These are phyloP conservation scores for Phellinidium pouzarii DNA, from an alignment of 1,284 basidiomycete genomes.

Conservation along the genomic window DNA sequence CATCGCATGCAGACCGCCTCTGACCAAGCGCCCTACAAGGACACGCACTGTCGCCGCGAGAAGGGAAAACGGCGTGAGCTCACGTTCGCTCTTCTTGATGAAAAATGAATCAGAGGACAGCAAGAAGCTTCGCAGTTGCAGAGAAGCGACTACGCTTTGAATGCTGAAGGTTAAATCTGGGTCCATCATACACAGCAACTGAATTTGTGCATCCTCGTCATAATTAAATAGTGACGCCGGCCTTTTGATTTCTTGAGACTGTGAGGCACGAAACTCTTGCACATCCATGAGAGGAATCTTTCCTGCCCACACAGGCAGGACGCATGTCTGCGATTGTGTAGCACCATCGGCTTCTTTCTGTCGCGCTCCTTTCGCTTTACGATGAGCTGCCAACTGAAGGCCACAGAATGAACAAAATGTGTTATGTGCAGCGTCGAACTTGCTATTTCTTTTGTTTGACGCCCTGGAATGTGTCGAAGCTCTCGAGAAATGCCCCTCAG, in stretches of 20 bases:
- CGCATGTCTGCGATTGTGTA: neutral
- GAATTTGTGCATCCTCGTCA: neutral
- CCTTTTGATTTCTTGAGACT: neutral
- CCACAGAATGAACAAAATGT: conserved; percentile 16
- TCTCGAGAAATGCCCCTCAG: conserved; percentile 10
- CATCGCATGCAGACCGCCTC: conserved; percentile 7
- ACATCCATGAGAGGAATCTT: conserved; percentile 10
- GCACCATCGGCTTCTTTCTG: conserved; percentile 7
- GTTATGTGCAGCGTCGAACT: neutral
- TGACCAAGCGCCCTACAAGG: conserved; percentile 7
- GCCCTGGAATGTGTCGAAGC: neutral
- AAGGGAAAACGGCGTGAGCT: conserved; percentile 11
- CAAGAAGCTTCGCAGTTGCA: conserved; percentile 1
- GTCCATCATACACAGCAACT: conserved; percentile 6
- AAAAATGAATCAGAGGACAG: neutral
- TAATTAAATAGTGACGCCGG: too few species aligned
- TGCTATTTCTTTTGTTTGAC: neutral
- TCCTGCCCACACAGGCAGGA: conserved; percentile 6
- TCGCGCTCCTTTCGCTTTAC: neutral
- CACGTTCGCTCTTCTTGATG: neutral
- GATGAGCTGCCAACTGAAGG: conserved; percentile 1
- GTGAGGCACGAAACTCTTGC: neutral
- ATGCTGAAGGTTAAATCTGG: conserved; percentile 8
- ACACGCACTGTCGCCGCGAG: conserved; percentile 5
- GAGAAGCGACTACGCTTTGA: neutral